phyloP scores from a whole-genome alignment of 2,329 filamentous ascomycete species.

The Zelopaecilomyces penicillatus region DNA sequence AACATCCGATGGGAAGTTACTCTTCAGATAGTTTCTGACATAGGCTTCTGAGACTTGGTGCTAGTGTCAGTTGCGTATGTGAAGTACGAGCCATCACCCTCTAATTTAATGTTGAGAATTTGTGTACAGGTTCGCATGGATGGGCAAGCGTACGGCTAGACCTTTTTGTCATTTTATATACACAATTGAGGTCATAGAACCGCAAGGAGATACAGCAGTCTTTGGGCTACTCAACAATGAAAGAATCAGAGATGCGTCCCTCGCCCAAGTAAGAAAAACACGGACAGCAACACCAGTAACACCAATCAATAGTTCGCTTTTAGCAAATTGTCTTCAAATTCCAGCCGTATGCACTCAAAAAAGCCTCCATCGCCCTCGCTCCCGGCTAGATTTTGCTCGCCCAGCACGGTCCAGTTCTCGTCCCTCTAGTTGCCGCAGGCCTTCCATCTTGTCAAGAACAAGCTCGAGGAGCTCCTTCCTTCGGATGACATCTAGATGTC shows the following conservation, averaged over 20 bases:
- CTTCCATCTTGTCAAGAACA: constrained; percentile 93
- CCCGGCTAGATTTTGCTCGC: constrained; percentile 26
- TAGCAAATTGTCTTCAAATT: too few relatives aligned
- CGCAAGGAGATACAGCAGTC: too few relatives aligned
- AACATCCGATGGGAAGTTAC: constrained; percentile 90
- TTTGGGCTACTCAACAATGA: too few relatives aligned
- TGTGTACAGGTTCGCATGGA: too few relatives aligned
- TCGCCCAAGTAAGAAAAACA: neutral
- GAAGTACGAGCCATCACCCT: too few relatives aligned
- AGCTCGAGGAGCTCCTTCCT: constrained; percentile 89
- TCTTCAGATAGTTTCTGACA: constrained; percentile 57
- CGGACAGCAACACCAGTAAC: neutral
- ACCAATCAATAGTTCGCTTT: neutral
- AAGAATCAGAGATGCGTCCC: too few relatives aligned
- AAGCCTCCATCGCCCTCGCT: constrained; percentile 40
- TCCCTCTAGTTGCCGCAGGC: constrained; percentile 73
- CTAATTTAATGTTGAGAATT: too few relatives aligned
- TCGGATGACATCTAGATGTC: constrained; percentile 84
- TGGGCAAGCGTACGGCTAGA: too few relatives aligned
- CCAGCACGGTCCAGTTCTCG: constrained; percentile 49
- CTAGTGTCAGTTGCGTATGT: too few relatives aligned
- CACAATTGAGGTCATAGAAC: too few relatives aligned
- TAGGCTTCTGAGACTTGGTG: constrained; percentile 11
- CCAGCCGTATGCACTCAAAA: constrained; percentile 26
- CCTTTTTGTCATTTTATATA: too few relatives aligned